Conservation (phyloP, 2,329 filamentous ascomycete species). For the Capronia coronata region DNA sequence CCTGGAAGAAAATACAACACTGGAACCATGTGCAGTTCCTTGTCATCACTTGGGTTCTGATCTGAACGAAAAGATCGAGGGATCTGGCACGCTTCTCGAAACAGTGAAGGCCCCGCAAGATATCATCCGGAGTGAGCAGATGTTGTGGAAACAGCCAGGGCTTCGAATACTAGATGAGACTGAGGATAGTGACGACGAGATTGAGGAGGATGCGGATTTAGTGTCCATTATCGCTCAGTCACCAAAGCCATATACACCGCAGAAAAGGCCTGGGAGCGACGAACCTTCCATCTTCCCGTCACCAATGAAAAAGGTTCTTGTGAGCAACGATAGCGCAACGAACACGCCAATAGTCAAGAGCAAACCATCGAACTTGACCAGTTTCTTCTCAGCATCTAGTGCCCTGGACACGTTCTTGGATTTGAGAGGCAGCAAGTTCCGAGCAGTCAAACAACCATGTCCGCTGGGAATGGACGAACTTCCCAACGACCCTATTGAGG, state of each 20-base stretch:
- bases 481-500: constrained; percentile 23
- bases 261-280: constrained; percentile 7
- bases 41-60: background rate
- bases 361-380: background rate
- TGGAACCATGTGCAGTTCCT: constrained; percentile 12
- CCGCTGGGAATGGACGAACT: constrained; percentile 3
- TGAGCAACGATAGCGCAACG: background rate
- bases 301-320: background rate
- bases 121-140: constrained; percentile 20
- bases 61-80: constrained; percentile 8
- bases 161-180: constrained; percentile 18
- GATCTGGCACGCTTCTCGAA: background rate
- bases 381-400: constrained; percentile 15
- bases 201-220: constrained; percentile 14
- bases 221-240: background rate
- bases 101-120: background rate
- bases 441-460: background rate
- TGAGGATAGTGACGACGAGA: constrained; percentile 14
- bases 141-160: constrained; percentile 26
- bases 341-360: background rate
- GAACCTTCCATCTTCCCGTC: background rate
- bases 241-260: background rate
- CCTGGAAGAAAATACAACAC: background rate
- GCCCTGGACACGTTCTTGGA: constrained; percentile 24
- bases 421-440: constrained; percentile 26